Percentiles rank a stretch among this genome's conserved stretches.
Conservation (phyloP, 495 filamentous ascomycete genomes). For the Talaromyces nanjingensis region DNA sequence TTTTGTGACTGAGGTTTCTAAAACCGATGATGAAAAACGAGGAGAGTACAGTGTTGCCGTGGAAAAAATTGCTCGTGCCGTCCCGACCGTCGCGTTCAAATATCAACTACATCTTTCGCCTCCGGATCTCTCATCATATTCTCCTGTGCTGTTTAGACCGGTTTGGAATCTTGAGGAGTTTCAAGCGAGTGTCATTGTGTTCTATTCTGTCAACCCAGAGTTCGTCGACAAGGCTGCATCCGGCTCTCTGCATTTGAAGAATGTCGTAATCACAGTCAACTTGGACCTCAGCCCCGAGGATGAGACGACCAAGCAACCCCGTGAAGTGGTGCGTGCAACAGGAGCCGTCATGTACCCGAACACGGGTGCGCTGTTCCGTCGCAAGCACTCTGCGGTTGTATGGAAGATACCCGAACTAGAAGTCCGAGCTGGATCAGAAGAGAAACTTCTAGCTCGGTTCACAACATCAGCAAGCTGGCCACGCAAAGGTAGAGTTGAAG, state of each 20-base stretch:
- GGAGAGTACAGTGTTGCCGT: conserved; percentile 78
- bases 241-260: conserved; percentile 59
- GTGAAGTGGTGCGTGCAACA: conserved; percentile 36
- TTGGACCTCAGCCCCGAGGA: conserved; percentile 53
- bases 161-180: conserved; percentile 77
- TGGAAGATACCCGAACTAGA: conserved; percentile 86
- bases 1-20: conserved; percentile 64
- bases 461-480: conserved; percentile 68
- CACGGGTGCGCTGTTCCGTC: conserved; percentile 60
- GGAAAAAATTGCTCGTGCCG: conserved; percentile 59
- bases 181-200: conserved; percentile 75
- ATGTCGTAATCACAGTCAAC: conserved; percentile 72
- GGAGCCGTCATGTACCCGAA: conserved; percentile 42
- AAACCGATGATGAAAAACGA: conserved; percentile 47
- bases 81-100: conserved; percentile 75
- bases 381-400: conserved; percentile 78
- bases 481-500: conserved; percentile 69
- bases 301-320: conserved; percentile 33
- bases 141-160: conserved; percentile 71
- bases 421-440: conserved; percentile 38
- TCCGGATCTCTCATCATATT: conserved; percentile 52
- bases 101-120: conserved; percentile 84
- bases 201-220: conserved; percentile 77
- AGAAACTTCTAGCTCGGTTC: conserved; percentile 76
- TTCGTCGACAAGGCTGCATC: conserved; percentile 38